These are phyloP conservation scores for Scytalidium sp. DNA, from an alignment of 2,329 filamentous ascomycete species.

Conservation along the genomic window DNA sequence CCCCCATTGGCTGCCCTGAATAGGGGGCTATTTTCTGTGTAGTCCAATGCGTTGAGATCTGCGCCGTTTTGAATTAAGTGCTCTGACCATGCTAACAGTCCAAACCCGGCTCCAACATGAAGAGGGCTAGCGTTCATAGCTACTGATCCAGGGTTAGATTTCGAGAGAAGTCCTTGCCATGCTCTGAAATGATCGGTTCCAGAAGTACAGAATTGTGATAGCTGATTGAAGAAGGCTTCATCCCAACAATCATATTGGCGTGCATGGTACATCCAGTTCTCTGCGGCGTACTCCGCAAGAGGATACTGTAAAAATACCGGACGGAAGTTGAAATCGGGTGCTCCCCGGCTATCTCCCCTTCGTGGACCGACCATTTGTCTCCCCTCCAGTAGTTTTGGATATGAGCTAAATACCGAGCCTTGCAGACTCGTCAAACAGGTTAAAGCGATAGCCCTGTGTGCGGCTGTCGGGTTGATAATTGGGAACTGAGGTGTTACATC, in stretches of 20 bases:
- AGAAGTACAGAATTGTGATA: neutral
- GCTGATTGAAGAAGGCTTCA: neutral
- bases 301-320: conserved; percentile 10
- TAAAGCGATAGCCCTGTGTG: conserved; percentile 6
- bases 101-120: conserved; percentile 12
- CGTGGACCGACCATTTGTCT: neutral
- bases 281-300: conserved; percentile 15
- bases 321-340: neutral
- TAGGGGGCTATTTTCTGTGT: conserved; percentile 12
- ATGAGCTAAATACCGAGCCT: neutral
- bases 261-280: conserved; percentile 12
- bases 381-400: conserved; percentile 1
- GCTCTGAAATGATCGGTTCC: neutral
- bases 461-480: conserved; percentile 1
- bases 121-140: neutral
- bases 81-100: conserved; percentile 8
- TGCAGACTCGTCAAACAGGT: conserved; percentile 5
- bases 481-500: conserved; percentile 3
- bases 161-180: neutral
- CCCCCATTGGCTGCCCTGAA: conserved; percentile 19
- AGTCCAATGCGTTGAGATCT: conserved; percentile 9
- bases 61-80: conserved; percentile 8
- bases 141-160: neutral
- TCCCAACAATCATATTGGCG: conserved; percentile 4
- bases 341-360: too few relatives aligned